Conservation (phyloP, 306 rosid species). For the barrel medic (Medicago truncatula) region MtrunA17r5.0-ANR NC_053049.1:12918501-12919000, state of each 20-base stretch:
- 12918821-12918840: constrained; percentile 63
- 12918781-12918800: no score
- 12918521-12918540: constrained; percentile 54
- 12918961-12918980: constrained; percentile 62
- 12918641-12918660: constrained; percentile 47
- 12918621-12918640: constrained; percentile 28
- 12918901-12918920: constrained; percentile 54
- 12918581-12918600: constrained; percentile 35
- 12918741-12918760: constrained; percentile 38
- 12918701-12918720: constrained; percentile 44
- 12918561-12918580: constrained; percentile 3
- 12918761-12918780: constrained; percentile 37
- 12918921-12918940: constrained; percentile 35
- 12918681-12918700: constrained; percentile 44
- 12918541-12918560: constrained; percentile 56
- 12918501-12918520: constrained; percentile 63
- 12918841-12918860: constrained; percentile 44
- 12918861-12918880: constrained; percentile 31
- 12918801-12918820: constrained; percentile 49
- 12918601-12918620: constrained; percentile 41
- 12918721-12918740: constrained; percentile 45
- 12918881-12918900: constrained; percentile 48
- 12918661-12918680: constrained; percentile 49
- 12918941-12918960: constrained; percentile 73
- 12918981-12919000: constrained; percentile 31